Evolutionary conservation across 108 stramenopile genomes (phyloP).

Genomic region (Aurantiochytrium sp.): DNA sequence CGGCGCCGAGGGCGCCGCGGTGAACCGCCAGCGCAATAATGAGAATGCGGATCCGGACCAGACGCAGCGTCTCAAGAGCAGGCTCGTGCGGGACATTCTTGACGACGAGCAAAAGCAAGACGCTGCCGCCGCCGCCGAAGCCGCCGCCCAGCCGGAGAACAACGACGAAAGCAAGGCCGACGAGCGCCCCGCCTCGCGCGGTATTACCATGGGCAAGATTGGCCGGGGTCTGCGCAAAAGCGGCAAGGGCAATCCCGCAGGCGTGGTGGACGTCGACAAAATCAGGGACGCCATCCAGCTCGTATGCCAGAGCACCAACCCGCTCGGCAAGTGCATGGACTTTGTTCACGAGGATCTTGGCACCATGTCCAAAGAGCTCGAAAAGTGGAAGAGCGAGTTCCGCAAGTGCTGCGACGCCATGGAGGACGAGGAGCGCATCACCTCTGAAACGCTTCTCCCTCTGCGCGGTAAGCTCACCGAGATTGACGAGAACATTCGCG

Average conservation of each 20-base stretch:
- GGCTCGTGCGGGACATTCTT: slow-evolving; percentile 1
- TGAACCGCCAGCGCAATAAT: neutral
- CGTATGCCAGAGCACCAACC: slow-evolving; percentile 63
- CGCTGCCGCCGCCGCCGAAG: slow-evolving; percentile 29
- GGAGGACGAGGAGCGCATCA: slow-evolving; percentile 37
- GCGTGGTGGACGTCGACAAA: slow-evolving; percentile 47
- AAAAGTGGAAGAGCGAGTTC: slow-evolving; percentile 49
- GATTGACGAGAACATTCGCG: slow-evolving; percentile 52
- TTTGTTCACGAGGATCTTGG: slow-evolving; percentile 61
- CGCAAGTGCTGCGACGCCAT: slow-evolving; percentile 35
- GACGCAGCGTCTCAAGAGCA: neutral
- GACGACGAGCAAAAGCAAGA: slow-evolving; percentile 34
- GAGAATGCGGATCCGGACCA: slow-evolving; percentile 41
- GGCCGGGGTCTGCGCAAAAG: neutral
- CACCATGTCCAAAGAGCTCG: slow-evolving; percentile 58
- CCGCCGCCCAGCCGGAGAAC: neutral
- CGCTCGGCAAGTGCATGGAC: slow-evolving; percentile 68
- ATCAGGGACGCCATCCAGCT: slow-evolving; percentile 58
- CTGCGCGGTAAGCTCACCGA: slow-evolving; percentile 49
- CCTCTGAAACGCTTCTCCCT: slow-evolving; percentile 43
- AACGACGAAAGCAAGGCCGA: neutral
- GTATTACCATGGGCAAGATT: slow-evolving; percentile 27
- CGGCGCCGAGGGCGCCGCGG: slow-evolving; percentile 30
- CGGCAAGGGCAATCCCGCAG: neutral
- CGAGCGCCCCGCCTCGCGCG: neutral